Conservation (phyloP, 164 flowering plant genomes). For the Paratinospora sagittata region DNA sequence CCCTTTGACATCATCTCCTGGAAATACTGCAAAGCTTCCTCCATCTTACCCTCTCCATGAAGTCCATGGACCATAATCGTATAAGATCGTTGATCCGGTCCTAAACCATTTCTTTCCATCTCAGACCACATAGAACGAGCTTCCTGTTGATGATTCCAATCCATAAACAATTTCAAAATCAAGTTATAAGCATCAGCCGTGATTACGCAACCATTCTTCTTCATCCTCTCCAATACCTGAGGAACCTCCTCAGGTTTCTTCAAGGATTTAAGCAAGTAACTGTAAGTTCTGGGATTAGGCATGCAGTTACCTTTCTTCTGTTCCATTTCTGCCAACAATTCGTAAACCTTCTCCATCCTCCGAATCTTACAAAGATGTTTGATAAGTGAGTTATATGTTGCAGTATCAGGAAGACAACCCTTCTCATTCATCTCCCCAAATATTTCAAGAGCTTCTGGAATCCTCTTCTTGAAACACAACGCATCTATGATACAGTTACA, state of each 20-base stretch:
- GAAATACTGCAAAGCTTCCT: slow-evolving; percentile 50
- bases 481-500: slow-evolving; percentile 81
- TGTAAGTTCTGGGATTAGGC: slow-evolving; percentile 64
- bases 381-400: slow-evolving; percentile 76
- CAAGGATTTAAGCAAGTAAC: slow-evolving; percentile 49
- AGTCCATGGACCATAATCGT: slow-evolving; percentile 80
- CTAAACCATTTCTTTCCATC: slow-evolving; percentile 73
- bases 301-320: slow-evolving; percentile 38
- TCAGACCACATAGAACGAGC: slow-evolving; percentile 53
- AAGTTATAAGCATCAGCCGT: slow-evolving; percentile 53
- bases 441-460: slow-evolving; percentile 70
- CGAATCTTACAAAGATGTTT: slow-evolving; percentile 72
- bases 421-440: slow-evolving; percentile 60
- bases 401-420: slow-evolving; percentile 55
- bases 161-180: slow-evolving; percentile 54
- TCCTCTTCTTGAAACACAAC: slow-evolving; percentile 86
- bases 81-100: slow-evolving; percentile 75
- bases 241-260: slow-evolving; percentile 53
- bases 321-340: slow-evolving; percentile 76
- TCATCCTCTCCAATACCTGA: slow-evolving; percentile 55
- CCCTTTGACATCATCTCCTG: slow-evolving; percentile 70
- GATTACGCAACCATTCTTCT: slow-evolving; percentile 45
- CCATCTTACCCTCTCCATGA: slow-evolving; percentile 36
- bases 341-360: slow-evolving; percentile 69
- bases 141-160: slow-evolving; percentile 44